Percentiles rank a stretch among this genome's conserved stretches.
Conservation (phyloP, 2,329 filamentous ascomycete species). For the Myriosclerotinia curreyana region DNA sequence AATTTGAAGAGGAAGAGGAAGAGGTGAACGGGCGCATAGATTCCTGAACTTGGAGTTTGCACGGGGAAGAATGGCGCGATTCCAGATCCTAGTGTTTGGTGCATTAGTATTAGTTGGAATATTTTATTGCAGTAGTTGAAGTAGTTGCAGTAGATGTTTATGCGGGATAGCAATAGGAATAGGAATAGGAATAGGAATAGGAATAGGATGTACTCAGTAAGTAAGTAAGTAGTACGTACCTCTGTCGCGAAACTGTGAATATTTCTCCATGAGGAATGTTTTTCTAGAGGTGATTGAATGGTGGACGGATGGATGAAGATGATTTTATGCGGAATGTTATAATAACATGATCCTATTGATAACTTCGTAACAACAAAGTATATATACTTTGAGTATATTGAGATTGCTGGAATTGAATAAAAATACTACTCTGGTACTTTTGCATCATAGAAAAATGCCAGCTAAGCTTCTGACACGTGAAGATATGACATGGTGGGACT, state of each 20-base stretch:
- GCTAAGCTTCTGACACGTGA: slow-evolving; percentile 12
- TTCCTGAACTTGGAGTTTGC: slow-evolving; percentile 58
- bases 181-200: too few relatives aligned
- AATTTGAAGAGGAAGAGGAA: slow-evolving; percentile 79
- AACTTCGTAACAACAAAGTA: not conserved
- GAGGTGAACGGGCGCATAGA: slow-evolving; percentile 62
- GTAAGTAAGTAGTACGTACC: slow-evolving; percentile 47
- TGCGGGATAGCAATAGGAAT: not conserved
- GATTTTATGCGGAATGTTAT: slow-evolving; percentile 4
- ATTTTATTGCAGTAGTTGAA: slow-evolving; percentile 1
- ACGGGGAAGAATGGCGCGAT: slow-evolving; percentile 94
- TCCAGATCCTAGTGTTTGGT: slow-evolving; percentile 67
- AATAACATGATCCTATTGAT: slow-evolving; percentile 17
- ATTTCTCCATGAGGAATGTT: slow-evolving; percentile 62
- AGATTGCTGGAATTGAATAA: too few relatives aligned
- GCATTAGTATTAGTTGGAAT: slow-evolving; percentile 36
- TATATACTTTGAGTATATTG: not conserved
- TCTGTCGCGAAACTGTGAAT: slow-evolving; percentile 71
- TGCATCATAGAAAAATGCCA: not conserved
- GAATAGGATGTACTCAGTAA: too few relatives aligned
- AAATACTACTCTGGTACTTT: too few relatives aligned
- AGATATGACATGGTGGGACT: not conserved
- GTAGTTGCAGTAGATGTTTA: not conserved
- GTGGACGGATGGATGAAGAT: not conserved
- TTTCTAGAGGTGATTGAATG: not conserved